Percentiles rank a stretch among this genome's conserved stretches.
Evolutionary conservation across 495 filamentous ascomycete species (phyloP).

Genomic region (Schizothecium vesticola): DNA sequence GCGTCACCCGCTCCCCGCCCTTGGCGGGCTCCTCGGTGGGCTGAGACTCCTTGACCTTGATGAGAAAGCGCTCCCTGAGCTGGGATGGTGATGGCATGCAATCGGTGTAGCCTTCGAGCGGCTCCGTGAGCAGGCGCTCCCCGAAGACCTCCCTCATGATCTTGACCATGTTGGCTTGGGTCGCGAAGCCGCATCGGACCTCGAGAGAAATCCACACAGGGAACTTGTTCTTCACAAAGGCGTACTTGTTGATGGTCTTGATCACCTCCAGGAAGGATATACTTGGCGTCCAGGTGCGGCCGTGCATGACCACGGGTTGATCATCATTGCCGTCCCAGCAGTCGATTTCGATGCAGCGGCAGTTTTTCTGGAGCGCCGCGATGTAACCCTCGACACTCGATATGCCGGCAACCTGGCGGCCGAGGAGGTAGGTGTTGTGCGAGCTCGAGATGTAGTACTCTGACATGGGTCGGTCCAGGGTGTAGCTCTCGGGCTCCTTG

Average conservation of each 20-base stretch:
- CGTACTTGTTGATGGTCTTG: conserved; percentile 86
- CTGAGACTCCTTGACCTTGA: conserved; percentile 80
- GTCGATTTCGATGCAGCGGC: conserved; percentile 93
- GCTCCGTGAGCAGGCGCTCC: conserved; percentile 68
- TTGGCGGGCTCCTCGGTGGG: conserved; percentile 36
- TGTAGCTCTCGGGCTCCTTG: conserved; percentile 48
- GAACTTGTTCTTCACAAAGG: conserved; percentile 73
- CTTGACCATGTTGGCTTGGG: conserved; percentile 83
- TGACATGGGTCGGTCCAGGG: conserved; percentile 78
- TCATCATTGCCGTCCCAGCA: conserved; percentile 93
- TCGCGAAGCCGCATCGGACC: conserved; percentile 79
- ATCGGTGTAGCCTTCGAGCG: conserved; percentile 58
- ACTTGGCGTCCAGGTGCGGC: conserved; percentile 78
- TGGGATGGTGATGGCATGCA: conserved; percentile 80
- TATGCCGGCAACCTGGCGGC: conserved; percentile 79
- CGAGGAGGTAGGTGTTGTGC: conserved; percentile 94
- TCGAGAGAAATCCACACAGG: conserved; percentile 93
- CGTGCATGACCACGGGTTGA: conserved; percentile 82
- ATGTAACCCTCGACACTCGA: conserved; percentile 96
- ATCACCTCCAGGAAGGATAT: conserved; percentile 87
- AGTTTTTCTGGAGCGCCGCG: conserved; percentile 77
- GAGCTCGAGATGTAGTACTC: conserved; percentile 99
- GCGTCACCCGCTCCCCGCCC: conserved; percentile 38
- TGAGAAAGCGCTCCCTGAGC: conserved; percentile 72
- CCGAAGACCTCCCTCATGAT: conserved; percentile 83